Conservation (phyloP, 2,329 filamentous ascomycete genomes). For the Colletotrichum sp. region DNA sequence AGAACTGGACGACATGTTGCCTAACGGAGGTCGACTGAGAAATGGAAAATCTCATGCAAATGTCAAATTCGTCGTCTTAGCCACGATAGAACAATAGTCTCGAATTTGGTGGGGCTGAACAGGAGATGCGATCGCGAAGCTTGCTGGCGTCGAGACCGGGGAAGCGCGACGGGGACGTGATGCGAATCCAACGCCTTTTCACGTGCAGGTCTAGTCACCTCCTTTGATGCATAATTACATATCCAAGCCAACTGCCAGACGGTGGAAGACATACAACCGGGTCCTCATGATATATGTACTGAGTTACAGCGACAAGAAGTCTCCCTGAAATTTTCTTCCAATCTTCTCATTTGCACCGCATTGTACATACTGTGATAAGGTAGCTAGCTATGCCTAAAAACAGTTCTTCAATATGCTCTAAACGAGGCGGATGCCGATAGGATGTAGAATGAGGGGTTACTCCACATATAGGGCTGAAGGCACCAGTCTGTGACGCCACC, state of each 20-base stretch:
- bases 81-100: not conserved
- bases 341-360: not conserved
- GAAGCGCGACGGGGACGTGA: not conserved
- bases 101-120: not conserved
- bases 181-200: not conserved
- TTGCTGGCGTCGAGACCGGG: not conserved
- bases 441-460: not conserved
- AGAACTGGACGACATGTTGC: constrained; percentile 5
- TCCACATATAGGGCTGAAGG: constrained; percentile 27
- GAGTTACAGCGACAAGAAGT: not conserved
- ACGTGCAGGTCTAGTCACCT: not conserved
- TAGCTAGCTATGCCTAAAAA: too few species aligned
- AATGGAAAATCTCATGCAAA: not conserved
- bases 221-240: not conserved
- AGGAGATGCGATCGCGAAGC: not conserved
- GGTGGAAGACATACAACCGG: not conserved
- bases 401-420: not conserved
- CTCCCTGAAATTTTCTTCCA: not conserved
- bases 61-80: not conserved
- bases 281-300: not conserved
- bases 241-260: not conserved
- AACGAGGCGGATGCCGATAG: not conserved
- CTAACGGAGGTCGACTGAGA: not conserved
- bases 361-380: not conserved
- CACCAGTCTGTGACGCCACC: constrained; percentile 20